Evolutionary conservation across 805 yeast genomes (phyloP).

Genomic region (Metschnikowia koreensis): DNA sequence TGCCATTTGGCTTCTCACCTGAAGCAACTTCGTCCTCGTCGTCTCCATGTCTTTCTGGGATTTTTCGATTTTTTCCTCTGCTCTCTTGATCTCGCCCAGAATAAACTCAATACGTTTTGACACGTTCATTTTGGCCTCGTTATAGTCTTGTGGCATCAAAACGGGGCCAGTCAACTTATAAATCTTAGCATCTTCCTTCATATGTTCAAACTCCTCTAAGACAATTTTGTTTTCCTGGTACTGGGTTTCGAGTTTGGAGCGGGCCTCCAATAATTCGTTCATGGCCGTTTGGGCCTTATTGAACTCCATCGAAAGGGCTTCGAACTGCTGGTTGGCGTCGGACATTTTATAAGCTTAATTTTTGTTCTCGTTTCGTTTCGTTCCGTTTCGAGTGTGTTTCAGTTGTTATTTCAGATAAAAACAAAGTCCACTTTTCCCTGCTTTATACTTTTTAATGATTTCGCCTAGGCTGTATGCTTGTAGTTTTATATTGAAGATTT

Average conservation of each 20-base stretch:
- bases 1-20: conserved; percentile 38
- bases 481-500: too few relatives aligned
- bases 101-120: conserved; percentile 89
- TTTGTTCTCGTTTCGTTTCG: background rate
- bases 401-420: background rate
- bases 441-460: too few relatives aligned
- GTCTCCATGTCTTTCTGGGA: conserved; percentile 52
- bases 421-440: too few relatives aligned
- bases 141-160: conserved; percentile 80
- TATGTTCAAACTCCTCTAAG: conserved; percentile 65
- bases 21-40: conserved; percentile 54
- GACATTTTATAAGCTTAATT: conserved; percentile 18
- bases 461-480: too few relatives aligned
- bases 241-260: conserved; percentile 91
- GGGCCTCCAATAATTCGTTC: conserved; percentile 58
- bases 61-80: conserved; percentile 61
- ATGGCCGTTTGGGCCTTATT: conserved; percentile 46
- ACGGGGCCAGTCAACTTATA: conserved; percentile 92
- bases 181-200: conserved; percentile 70
- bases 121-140: conserved; percentile 82
- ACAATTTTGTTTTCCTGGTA: conserved; percentile 92
- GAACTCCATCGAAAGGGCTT: conserved; percentile 44
- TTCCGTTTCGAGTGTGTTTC: background rate
- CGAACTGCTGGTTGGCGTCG: conserved; percentile 37
- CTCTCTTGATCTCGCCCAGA: conserved; percentile 66